phyloP scores from a whole-genome alignment of 805 yeast species.

The Lipomyces sp. region DNA sequence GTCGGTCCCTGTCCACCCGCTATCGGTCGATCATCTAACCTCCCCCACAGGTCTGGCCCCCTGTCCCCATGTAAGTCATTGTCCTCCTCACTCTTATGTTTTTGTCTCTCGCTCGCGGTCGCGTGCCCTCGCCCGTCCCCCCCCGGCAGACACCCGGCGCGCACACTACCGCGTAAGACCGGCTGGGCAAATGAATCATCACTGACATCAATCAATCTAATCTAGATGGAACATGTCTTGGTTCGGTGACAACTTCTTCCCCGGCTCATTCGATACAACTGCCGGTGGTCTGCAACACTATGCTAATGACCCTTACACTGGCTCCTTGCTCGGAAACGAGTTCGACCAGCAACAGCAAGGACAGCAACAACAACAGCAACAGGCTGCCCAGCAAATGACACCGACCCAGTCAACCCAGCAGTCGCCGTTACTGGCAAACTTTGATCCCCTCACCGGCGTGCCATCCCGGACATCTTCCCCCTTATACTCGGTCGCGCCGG shows the following conservation, averaged over 20 bases:
- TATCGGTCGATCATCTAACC: too few relatives aligned
- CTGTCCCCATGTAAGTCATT: not conserved
- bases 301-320: slow-evolving; percentile 15
- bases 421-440: slow-evolving; percentile 8
- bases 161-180: not conserved
- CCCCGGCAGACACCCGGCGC: not conserved
- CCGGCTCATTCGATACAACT: slow-evolving; percentile 14
- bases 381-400: slow-evolving; percentile 21
- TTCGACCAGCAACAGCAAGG: slow-evolving; percentile 20
- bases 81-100: not conserved
- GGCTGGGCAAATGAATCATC: not conserved
- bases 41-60: too few relatives aligned
- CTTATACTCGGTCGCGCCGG: slow-evolving; percentile 25
- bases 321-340: slow-evolving; percentile 2
- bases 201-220: not conserved
- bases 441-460: slow-evolving; percentile 11
- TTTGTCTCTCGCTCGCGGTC: too few relatives aligned
- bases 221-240: slow-evolving; percentile 24
- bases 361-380: slow-evolving; percentile 27
- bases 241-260: slow-evolving; percentile 21
- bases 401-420: slow-evolving; percentile 10
- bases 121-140: not conserved
- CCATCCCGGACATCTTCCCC: slow-evolving; percentile 27
- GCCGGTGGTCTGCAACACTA: slow-evolving; percentile 18
- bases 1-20: too few relatives aligned